Conservation (phyloP, 179 eudicot species). For the Vitellaria paradoxa region DNA sequence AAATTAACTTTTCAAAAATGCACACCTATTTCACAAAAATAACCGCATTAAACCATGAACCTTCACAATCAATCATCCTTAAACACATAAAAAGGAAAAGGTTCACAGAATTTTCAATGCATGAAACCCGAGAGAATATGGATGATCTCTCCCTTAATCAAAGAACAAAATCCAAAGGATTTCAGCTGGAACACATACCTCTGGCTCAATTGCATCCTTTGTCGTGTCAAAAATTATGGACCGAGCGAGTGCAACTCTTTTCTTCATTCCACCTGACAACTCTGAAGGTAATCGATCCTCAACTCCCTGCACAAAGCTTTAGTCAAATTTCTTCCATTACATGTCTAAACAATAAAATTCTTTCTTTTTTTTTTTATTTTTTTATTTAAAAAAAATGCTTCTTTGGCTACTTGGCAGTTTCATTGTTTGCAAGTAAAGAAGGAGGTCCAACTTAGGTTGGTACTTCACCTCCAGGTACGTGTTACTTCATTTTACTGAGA, state of each 20-base stretch:
- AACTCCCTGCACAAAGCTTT: slow-evolving; percentile 55
- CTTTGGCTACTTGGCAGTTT: background rate
- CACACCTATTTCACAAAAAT: background rate
- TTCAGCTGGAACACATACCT: slow-evolving; percentile 46
- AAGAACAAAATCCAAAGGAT: background rate
- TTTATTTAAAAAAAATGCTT: background rate
- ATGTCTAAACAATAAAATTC: background rate
- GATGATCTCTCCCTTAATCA: background rate
- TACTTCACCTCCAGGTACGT: background rate
- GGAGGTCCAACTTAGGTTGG: background rate
- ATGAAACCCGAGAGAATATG: background rate
- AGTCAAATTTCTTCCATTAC: slow-evolving; percentile 7
- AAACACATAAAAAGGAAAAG: background rate
- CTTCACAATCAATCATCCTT: background rate
- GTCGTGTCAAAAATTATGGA: slow-evolving; percentile 82
- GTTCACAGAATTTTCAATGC: background rate
- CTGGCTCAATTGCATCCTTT: slow-evolving; percentile 76
- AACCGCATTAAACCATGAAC: background rate
- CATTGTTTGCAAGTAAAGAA: background rate
- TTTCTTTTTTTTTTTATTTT: background rate
- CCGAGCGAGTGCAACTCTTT: slow-evolving; percentile 92
- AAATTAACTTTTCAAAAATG: background rate
- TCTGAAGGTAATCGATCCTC: slow-evolving; percentile 90
- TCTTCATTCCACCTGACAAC: slow-evolving; percentile 97
- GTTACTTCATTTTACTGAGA: background rate